These are phyloP conservation scores for Kappamyces sp. DNA, from an alignment of 192 early-diverging fungal genomes.

Conservation along the genomic window DNA sequence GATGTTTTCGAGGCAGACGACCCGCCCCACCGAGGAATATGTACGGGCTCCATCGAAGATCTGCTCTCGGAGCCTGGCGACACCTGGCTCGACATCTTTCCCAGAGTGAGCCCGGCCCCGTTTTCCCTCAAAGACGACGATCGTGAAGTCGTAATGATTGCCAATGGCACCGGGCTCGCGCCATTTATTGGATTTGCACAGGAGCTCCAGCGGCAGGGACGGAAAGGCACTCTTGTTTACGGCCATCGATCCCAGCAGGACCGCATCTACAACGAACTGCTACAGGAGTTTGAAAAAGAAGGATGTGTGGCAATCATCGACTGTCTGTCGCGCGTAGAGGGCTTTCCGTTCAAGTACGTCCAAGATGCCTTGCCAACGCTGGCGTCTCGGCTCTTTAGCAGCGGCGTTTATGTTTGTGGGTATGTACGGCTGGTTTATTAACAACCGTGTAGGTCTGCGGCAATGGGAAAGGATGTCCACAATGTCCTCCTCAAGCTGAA, in stretches of 20 bases:
- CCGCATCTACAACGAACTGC: constrained; percentile 63
- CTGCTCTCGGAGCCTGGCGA: constrained; percentile 15
- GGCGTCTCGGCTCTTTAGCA: not conserved
- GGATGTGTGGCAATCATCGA: constrained; percentile 45
- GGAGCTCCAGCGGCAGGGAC: constrained; percentile 29
- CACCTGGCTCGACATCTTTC: not conserved
- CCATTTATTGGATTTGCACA: constrained; percentile 88
- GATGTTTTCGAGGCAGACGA: constrained; percentile 62
- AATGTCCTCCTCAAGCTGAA: constrained; percentile 63
- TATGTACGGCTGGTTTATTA: constrained; percentile 18
- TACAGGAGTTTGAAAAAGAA: constrained; percentile 37
- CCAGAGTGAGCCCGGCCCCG: not conserved
- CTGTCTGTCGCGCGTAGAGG: constrained; percentile 4
- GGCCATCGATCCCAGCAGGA: constrained; percentile 19
- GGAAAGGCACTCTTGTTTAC: constrained; percentile 25
- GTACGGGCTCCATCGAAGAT: constrained; percentile 26
- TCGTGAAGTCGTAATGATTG: constrained; percentile 50
- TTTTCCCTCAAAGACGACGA: constrained; percentile 1
- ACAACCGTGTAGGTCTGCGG: constrained; percentile 56
- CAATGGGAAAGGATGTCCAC: constrained; percentile 86
- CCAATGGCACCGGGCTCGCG: constrained; percentile 94
- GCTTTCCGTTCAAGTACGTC: constrained; percentile 62
- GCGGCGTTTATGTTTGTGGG: constrained; percentile 38
- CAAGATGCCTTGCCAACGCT: constrained; percentile 54
- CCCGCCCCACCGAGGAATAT: constrained; percentile 5